Evolutionary conservation across 2,329 filamentous ascomycete genomes (phyloP).

Genomic region (Penicillium sp.): DNA sequence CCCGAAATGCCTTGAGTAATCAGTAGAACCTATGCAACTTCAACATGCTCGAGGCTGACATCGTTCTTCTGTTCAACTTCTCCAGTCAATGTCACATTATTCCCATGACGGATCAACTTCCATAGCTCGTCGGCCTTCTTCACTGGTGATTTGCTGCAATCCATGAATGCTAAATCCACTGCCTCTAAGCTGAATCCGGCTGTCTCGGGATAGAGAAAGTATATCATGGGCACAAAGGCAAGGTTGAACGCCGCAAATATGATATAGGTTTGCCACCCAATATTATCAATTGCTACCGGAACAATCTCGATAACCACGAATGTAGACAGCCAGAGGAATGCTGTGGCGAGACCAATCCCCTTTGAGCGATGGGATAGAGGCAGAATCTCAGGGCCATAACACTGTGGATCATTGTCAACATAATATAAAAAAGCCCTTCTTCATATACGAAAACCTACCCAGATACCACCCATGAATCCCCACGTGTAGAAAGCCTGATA

Average conservation of each 20-base stretch:
- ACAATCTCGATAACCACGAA: slow-evolving; percentile 59
- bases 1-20: too few species aligned
- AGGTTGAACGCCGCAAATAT: slow-evolving; percentile 76
- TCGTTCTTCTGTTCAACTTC: not conserved
- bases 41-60: not conserved
- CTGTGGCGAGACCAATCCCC: slow-evolving; percentile 19
- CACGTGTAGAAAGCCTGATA: slow-evolving; percentile 22
- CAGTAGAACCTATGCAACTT: too few species aligned
- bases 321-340: slow-evolving; percentile 57
- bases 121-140: slow-evolving; percentile 13
- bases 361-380: slow-evolving; percentile 22
- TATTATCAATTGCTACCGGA: slow-evolving; percentile 60
- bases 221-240: slow-evolving; percentile 67
- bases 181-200: slow-evolving; percentile 75
- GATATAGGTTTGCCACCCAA: slow-evolving; percentile 67
- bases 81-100: slow-evolving; percentile 9
- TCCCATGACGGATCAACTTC: slow-evolving; percentile 1
- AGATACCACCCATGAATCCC: slow-evolving; percentile 21
- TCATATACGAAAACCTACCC: slow-evolving; percentile 10
- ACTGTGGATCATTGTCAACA: not conserved
- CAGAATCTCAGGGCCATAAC: slow-evolving; percentile 22
- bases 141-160: slow-evolving; percentile 24
- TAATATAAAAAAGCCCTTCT: not conserved
- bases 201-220: slow-evolving; percentile 69
- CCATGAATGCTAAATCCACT: slow-evolving; percentile 70